Base-by-base conservation (phyloP, 2,329 filamentous ascomycete species). In the Onygena corvina region DNA sequence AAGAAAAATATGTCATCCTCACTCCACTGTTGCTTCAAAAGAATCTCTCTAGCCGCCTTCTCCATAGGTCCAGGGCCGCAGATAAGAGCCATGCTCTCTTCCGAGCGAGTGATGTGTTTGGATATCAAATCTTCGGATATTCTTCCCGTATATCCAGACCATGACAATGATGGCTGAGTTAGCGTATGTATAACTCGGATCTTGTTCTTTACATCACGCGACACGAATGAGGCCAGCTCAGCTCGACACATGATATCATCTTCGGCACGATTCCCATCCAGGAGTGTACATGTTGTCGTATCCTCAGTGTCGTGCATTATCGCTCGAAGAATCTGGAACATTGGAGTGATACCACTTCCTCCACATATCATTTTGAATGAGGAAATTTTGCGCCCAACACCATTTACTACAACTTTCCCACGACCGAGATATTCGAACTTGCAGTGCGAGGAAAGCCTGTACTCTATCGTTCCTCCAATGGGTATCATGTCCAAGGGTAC, bases 291-390 rank as follows among this genome's bases (percentile, higher is more conserved):
- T 1, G 64, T 68, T 0, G 85, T 92, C 6, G 64, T 56, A 59
- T 90, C 85, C 0, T 70, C 62, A 1, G 62, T 57, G 54, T 90
- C 79, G 40, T 75, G 71, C 63, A 88, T 75, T 0, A 93, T 77
- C 0, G 85, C 83, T 4, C 85, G 73, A 47, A 93, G 70, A 2
- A 94, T 84, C 60, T 92, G 85, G 62, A 82, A 92, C 54, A 94
- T 85, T 0, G 89, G 89, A n/a, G 89, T 94, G 59, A 95, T 84
- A 0, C 89, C 89, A n/a, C 79, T 86, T 4, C 89, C 89, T 11
- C 77, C 89, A 58, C 86, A 92, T 27, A 94, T 80, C 87, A 94
- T 94, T 61, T 84, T 72, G 64, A 94, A 86, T 9, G 75, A 76
- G 47, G 74, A 76, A 1, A 93, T 76, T 0, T 58, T 65, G 7